phyloP scores from a whole-genome alignment of 208 protist species.

The Histomonas meleagridis region DNA sequence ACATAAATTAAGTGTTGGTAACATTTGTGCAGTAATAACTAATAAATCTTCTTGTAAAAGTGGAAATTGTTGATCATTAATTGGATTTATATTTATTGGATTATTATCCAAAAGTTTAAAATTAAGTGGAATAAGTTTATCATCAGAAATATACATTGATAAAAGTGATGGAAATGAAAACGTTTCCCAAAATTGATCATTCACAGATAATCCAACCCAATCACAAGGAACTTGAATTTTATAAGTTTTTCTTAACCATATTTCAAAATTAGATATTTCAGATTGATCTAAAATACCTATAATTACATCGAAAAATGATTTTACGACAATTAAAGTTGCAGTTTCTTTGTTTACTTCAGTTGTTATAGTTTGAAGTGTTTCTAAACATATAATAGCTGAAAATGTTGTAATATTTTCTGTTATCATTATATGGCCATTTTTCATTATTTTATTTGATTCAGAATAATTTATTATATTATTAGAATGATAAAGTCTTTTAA shows the following conservation, averaged over 20 bases:
- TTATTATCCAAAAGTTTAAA: background rate
- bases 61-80: background rate
- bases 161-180: background rate
- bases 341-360: background rate
- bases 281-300: background rate
- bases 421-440: background rate
- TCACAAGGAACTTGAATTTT: background rate
- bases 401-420: background rate
- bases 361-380: background rate
- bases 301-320: background rate
- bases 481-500: background rate
- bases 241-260: background rate
- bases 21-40: background rate
- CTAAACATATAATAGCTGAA: background rate
- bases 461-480: background rate
- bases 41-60: background rate
- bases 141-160: background rate
- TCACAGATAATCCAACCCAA: background rate
- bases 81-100: background rate
- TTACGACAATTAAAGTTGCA: no score
- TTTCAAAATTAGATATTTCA: background rate
- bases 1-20: background rate
- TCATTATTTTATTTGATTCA: background rate
- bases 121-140: constrained; percentile 1
- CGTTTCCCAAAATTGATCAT: constrained; percentile 10